Percentiles rank a stretch among this genome's conserved stretches.
These are phyloP conservation scores for Paraconiothyrium brasiliense DNA, from an alignment of 2,329 filamentous ascomycete genomes.

Conservation along the genomic window DNA sequence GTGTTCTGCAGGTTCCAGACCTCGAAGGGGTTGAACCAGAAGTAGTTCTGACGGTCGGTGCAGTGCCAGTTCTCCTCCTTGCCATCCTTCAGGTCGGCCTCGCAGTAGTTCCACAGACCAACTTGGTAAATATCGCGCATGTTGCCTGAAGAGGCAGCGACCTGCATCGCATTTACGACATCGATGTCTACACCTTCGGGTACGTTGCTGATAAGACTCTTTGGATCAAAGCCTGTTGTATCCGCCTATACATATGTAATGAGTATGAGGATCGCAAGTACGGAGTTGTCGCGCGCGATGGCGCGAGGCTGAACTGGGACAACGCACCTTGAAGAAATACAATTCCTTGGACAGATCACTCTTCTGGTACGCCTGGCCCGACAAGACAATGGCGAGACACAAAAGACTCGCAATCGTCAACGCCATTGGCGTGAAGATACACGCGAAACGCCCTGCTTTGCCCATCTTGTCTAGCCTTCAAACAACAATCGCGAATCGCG, in stretches of 20 bases:
- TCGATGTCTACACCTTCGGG: slow-evolving; percentile 45
- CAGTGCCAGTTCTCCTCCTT: slow-evolving; percentile 66
- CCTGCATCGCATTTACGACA: slow-evolving; percentile 52
- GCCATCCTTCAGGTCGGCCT: slow-evolving; percentile 64
- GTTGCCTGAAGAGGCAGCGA: slow-evolving; percentile 44
- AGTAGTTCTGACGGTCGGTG: slow-evolving; percentile 76
- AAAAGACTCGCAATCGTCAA: slow-evolving; percentile 81
- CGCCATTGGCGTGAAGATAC: slow-evolving; percentile 86
- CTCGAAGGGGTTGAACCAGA: slow-evolving; percentile 77
- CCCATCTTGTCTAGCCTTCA: slow-evolving; percentile 63
- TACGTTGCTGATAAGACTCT: slow-evolving; percentile 45
- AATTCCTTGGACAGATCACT: slow-evolving; percentile 59
- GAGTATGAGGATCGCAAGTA: slow-evolving; percentile 18
- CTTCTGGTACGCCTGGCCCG: slow-evolving; percentile 64
- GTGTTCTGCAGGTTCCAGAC: slow-evolving; percentile 69
- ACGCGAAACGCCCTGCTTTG: slow-evolving; percentile 80
- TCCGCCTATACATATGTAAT: slow-evolving; percentile 40
- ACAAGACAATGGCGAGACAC: slow-evolving; percentile 67
- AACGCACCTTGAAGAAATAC: slow-evolving; percentile 65
- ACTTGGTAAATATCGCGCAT: slow-evolving; percentile 82
- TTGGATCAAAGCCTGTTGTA: slow-evolving; percentile 61
- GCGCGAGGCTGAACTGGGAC: slow-evolving; percentile 54
- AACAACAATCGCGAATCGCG: not conserved
- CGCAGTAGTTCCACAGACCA: slow-evolving; percentile 88
- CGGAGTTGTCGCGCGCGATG: slow-evolving; percentile 31